These are phyloP conservation scores for Zizania palustris DNA, from an alignment of 202 grass and related monocot genomes.

Conservation along the genomic window DNA sequence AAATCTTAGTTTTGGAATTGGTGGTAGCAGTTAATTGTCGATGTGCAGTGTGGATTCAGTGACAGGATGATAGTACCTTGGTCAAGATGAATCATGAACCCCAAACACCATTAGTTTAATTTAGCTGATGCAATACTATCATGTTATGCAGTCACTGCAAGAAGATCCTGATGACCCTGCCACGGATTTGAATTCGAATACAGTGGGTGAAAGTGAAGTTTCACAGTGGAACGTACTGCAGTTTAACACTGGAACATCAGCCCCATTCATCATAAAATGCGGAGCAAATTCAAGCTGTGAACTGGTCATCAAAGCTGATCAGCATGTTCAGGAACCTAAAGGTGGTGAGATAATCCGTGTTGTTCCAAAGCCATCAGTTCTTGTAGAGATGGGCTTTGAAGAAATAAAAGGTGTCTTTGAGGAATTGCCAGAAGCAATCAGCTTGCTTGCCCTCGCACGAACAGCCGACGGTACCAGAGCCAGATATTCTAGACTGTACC, in stretches of 20 bases:
- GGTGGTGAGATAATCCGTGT: slow-evolving; percentile 83
- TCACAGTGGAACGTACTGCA: slow-evolving; percentile 96
- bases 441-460: slow-evolving; percentile 90
- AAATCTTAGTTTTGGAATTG: slow-evolving; percentile 11
- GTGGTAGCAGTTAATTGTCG: slow-evolving; percentile 6
- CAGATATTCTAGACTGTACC: slow-evolving; percentile 98
- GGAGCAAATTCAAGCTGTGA: slow-evolving; percentile 90
- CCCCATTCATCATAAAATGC: slow-evolving; percentile 96
- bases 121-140: slow-evolving; percentile 26
- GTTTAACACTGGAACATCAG: slow-evolving; percentile 89
- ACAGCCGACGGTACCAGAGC: slow-evolving; percentile 93
- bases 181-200: slow-evolving; percentile 49
- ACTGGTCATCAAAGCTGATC: slow-evolving; percentile 89
- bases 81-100: not conserved
- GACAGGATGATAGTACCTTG: not conserved
- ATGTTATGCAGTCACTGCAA: slow-evolving; percentile 68
- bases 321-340: slow-evolving; percentile 81
- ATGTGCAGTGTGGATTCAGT: not conserved
- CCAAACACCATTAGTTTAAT: slow-evolving; percentile 20
- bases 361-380: slow-evolving; percentile 80
- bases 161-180: slow-evolving; percentile 67
- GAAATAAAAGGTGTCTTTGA: slow-evolving; percentile 76
- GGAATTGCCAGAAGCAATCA: slow-evolving; percentile 91
- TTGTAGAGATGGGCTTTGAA: slow-evolving; percentile 82
- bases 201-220: slow-evolving; percentile 67